A percentile compares a stretch with the other conserved stretches of the same genome.
Conservation (phyloP, 495 filamentous ascomycete species). For the Penicillium tannophilum region DNA sequence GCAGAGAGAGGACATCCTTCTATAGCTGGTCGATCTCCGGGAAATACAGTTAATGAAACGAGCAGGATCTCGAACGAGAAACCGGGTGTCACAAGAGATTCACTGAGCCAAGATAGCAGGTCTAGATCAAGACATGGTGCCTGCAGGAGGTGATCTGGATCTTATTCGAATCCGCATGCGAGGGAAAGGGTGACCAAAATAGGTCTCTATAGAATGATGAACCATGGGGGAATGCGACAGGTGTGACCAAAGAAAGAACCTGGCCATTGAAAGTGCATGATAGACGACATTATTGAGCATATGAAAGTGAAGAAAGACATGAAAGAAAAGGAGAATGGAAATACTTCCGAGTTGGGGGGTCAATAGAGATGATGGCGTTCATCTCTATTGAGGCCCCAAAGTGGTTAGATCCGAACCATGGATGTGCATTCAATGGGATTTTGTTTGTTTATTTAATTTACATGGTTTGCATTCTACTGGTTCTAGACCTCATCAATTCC, state of each 20-base stretch:
- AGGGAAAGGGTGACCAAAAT: not conserved
- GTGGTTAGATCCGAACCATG: slow-evolving; percentile 1
- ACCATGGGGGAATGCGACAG: not conserved
- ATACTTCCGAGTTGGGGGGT: not conserved
- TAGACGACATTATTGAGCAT: not conserved
- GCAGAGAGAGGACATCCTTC: not conserved
- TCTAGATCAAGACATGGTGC: not conserved
- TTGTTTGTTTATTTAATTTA: no score
- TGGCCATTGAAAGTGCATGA: not conserved
- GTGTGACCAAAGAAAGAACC: not conserved
- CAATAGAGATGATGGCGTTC: slow-evolving; percentile 1
- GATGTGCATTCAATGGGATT: no score
- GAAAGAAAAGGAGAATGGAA: not conserved
- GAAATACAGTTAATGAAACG: not conserved
- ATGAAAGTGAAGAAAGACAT: not conserved
- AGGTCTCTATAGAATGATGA: not conserved
- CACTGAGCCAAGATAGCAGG: not conserved
- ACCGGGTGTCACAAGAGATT: not conserved
- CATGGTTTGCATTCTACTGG: no score
- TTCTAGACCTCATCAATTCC: no score
- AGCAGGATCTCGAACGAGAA: slow-evolving; percentile 1
- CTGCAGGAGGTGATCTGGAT: not conserved
- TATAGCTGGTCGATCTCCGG: not conserved
- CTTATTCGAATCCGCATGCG: not conserved
- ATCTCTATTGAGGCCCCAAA: slow-evolving; percentile 1